Conservation (phyloP, 2,329 filamentous ascomycete species). For the Dothideomycetes sp. region DNA sequence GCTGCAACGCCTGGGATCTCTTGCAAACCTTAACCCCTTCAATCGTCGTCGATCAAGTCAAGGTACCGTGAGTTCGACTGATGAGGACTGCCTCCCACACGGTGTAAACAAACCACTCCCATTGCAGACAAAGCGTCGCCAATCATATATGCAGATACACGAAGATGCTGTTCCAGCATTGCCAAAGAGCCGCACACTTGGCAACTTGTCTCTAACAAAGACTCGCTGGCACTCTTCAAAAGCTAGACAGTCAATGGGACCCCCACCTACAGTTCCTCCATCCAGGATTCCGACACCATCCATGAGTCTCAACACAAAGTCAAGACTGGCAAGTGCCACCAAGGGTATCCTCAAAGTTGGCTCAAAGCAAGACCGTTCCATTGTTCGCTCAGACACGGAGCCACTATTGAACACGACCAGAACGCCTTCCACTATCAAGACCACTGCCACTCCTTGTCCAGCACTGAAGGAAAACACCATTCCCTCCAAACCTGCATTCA, state of each 20-base stretch:
- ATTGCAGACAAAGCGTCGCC: conserved; percentile 14
- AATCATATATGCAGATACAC: conserved; percentile 26
- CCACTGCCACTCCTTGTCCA: conserved; percentile 15
- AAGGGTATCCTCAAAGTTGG: conserved; percentile 12
- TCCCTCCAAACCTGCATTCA: conserved; percentile 17
- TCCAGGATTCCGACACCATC: conserved; percentile 12
- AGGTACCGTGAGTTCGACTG: conserved; percentile 2
- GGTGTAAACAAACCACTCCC: conserved; percentile 14
- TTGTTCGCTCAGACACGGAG: conserved; percentile 27
- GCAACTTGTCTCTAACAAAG: conserved; percentile 26
- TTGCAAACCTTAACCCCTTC: conserved; percentile 28
- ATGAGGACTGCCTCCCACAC: conserved; percentile 14
- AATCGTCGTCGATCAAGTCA: conserved; percentile 24
- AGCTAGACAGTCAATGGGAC: not conserved
- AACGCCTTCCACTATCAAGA: conserved; percentile 14
- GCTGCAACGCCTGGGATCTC: conserved; percentile 24
- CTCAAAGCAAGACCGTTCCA: not conserved
- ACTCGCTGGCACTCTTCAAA: no score
- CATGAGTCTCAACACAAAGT: not conserved
- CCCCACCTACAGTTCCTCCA: not conserved
- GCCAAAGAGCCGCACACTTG: conserved; percentile 28
- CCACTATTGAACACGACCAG: conserved; percentile 22
- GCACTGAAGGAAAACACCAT: conserved; percentile 28
- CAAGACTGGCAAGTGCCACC: conserved; percentile 13
- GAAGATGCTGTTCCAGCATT: conserved; percentile 26